phyloP scores from a whole-genome alignment of 2,329 filamentous ascomycete species.

The Aspergillus chevalieri region DNA sequence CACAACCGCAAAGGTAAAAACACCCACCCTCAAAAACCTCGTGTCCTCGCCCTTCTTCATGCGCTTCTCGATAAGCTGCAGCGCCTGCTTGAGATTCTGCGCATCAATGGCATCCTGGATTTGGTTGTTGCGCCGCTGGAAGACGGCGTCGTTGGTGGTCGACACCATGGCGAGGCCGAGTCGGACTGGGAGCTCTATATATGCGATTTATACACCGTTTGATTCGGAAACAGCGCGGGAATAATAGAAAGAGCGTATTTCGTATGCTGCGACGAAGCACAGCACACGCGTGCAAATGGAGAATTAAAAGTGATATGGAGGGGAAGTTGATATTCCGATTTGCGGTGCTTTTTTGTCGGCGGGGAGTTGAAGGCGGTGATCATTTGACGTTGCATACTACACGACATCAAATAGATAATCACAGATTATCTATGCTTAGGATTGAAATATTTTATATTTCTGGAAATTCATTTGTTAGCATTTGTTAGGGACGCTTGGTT shows the following conservation, averaged over 20 bases:
- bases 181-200: neutral
- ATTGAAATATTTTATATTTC: too few species aligned
- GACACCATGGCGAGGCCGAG: neutral
- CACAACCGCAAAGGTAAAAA: neutral
- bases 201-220: neutral
- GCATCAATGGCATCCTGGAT: constrained; percentile 45
- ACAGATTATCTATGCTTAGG: too few species aligned
- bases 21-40: constrained; percentile 33
- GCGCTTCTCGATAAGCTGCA: constrained; percentile 47
- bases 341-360: neutral
- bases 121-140: constrained; percentile 43
- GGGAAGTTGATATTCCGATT: constrained; percentile 3
- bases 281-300: constrained; percentile 18
- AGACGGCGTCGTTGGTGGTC: constrained; percentile 33
- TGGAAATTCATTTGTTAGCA: too few species aligned
- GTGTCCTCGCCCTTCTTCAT: constrained; percentile 51
- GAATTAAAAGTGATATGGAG: constrained; percentile 4
- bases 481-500: too few species aligned
- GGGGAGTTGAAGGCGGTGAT: constrained; percentile 16
- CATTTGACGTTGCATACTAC: too few species aligned
- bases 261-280: constrained; percentile 21
- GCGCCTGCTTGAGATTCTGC: constrained; percentile 44
- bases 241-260: neutral
- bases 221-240: neutral
- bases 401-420: too few species aligned